phyloP scores from a whole-genome alignment of 257 asterid genomes.

The Nicotiana attenuata region DNA sequence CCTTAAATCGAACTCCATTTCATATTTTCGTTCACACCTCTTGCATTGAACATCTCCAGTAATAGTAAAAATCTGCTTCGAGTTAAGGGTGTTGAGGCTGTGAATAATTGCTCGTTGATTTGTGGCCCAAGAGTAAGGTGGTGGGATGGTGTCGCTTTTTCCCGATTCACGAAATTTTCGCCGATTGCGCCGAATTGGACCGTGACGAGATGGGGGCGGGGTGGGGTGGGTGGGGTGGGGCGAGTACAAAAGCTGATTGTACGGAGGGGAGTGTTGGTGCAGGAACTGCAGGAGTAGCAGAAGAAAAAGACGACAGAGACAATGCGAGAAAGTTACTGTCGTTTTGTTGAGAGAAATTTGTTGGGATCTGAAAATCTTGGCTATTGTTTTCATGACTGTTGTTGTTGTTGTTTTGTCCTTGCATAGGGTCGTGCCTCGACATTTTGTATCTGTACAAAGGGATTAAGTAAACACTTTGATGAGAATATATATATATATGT shows the following conservation, averaged over 20 bases:
- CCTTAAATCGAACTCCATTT: constrained; percentile 33
- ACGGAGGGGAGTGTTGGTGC: neutral
- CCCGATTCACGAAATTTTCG: constrained; percentile 21
- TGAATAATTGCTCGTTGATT: constrained; percentile 46
- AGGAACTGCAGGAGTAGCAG: neutral
- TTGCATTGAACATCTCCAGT: constrained; percentile 65
- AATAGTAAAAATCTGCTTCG: constrained; percentile 24
- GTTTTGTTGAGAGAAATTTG: neutral
- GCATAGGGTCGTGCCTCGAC: constrained; percentile 8
- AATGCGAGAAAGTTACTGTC: constrained; percentile 7
- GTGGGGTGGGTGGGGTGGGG: neutral
- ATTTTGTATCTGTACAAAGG: neutral
- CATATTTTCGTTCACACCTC: constrained; percentile 41
- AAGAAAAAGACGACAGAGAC: constrained; percentile 2
- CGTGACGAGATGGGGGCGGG: neutral
- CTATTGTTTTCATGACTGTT: neutral
- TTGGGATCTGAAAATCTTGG: too few relatives aligned
- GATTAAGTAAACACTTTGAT: neutral
- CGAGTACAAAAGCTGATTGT: neutral
- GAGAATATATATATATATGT: neutral
- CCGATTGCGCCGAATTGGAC: constrained; percentile 8
- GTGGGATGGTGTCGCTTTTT: constrained; percentile 18
- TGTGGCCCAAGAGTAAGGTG: constrained; percentile 58
- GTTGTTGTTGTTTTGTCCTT: neutral
- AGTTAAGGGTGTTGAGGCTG: constrained; percentile 19